Conservation (phyloP, 2,329 filamentous ascomycete genomes). For the Nemania serpens region DNA sequence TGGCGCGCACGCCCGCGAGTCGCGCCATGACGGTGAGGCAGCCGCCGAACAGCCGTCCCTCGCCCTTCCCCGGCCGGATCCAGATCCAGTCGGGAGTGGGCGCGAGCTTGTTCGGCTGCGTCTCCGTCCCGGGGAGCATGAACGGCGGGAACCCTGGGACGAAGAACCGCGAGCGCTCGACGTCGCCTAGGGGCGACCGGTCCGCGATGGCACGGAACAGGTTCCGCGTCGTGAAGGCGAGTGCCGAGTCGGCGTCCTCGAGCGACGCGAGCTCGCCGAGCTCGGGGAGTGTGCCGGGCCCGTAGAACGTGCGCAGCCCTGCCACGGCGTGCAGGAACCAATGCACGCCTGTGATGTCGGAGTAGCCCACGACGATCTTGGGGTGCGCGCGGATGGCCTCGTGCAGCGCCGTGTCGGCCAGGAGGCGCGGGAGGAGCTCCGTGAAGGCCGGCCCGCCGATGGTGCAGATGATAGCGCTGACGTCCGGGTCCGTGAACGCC, state of each 20-base stretch:
- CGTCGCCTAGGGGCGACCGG: constrained; percentile 37
- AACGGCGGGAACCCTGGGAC: constrained; percentile 34
- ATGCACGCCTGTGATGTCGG: constrained; percentile 49
- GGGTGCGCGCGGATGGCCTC: constrained; percentile 42
- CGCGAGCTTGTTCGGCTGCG: constrained; percentile 37
- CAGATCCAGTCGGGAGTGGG: constrained; percentile 44
- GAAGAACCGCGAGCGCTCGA: constrained; percentile 43
- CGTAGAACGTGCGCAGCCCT: constrained; percentile 51
- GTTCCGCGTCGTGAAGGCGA: constrained; percentile 40
- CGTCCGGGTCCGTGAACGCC: constrained; percentile 44
- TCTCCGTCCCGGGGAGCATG: constrained; percentile 26
- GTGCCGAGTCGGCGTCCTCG: constrained; percentile 31
- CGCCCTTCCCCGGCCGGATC: constrained; percentile 43
- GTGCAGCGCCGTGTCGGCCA: constrained; percentile 45
- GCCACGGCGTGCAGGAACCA: constrained; percentile 47
- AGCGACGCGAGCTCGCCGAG: constrained; percentile 40
- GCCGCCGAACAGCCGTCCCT: constrained; percentile 52
- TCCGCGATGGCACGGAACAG: constrained; percentile 42
- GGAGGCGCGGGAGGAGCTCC: constrained; percentile 46
- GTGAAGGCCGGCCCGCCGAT: constrained; percentile 47
- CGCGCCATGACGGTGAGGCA: constrained; percentile 49
- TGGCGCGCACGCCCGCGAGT: constrained; percentile 41
- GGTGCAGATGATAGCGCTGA: constrained; percentile 47
- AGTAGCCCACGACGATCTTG: constrained; percentile 50
- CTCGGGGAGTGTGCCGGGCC: constrained; percentile 47